Percentiles rank a stretch among this genome's conserved stretches.
Evolutionary conservation across 257 asterid species (phyloP).

Genomic region (Paraleonurus japonicus): DNA sequence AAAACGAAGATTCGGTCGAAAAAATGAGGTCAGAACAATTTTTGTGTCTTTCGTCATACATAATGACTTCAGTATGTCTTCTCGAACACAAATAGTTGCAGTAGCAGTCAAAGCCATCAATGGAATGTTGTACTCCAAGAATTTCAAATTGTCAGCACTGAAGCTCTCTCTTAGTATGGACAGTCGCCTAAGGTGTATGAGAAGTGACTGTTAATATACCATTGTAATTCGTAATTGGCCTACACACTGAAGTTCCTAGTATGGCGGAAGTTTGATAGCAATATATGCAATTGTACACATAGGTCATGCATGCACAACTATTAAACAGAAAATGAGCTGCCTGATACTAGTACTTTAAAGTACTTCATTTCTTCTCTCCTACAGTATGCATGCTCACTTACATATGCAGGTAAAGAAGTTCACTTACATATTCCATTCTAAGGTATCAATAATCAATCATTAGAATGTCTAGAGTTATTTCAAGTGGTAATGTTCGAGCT

Average conservation of each 20-base stretch:
- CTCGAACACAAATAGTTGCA: conserved; percentile 66
- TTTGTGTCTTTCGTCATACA: conserved; percentile 52
- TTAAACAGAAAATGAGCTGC: too few relatives aligned
- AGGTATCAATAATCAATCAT: conserved; percentile 6
- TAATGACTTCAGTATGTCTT: conserved; percentile 74
- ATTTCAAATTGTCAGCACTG: conserved; percentile 48
- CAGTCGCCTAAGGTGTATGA: conserved; percentile 47
- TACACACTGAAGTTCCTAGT: not conserved
- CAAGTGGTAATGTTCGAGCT: not conserved
- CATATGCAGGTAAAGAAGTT: not conserved
- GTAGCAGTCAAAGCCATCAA: conserved; percentile 83
- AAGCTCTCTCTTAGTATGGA: conserved; percentile 66
- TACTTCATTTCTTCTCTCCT: too few relatives aligned
- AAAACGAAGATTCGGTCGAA: conserved; percentile 74
- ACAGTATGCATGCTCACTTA: too few relatives aligned
- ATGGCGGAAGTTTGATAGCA: not conserved
- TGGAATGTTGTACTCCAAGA: conserved; percentile 69
- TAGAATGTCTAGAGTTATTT: not conserved
- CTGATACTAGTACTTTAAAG: too few relatives aligned
- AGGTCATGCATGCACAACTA: not conserved
- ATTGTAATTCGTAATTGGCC: not conserved
- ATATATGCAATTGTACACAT: not conserved
- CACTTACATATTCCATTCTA: not conserved
- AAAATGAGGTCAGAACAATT: conserved; percentile 64
- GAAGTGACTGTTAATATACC: conserved; percentile 25